phyloP scores from a whole-genome alignment of 2,329 filamentous ascomycete species.

The Xylariales sp. region DNA sequence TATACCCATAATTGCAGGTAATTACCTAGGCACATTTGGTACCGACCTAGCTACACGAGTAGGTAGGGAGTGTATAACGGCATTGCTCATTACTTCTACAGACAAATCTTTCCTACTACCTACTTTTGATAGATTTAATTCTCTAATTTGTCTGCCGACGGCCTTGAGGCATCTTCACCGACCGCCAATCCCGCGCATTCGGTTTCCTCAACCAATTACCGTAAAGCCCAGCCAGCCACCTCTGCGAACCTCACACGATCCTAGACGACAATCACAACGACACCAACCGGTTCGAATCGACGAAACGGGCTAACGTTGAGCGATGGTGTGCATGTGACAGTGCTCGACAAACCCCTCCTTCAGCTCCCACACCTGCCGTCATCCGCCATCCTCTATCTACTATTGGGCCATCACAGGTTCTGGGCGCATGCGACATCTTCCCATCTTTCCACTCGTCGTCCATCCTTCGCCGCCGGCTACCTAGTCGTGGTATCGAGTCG shows the following conservation, averaged over 20 bases:
- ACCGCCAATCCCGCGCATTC: background rate
- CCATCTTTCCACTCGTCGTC: constrained; percentile 27
- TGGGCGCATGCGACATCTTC: constrained; percentile 38
- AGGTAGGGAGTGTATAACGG: too few species aligned
- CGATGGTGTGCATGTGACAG: constrained; percentile 44
- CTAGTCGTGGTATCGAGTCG: constrained; percentile 37
- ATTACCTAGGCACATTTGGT: background rate
- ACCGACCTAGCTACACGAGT: too few species aligned
- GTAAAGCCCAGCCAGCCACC: constrained; percentile 14
- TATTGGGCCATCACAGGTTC: constrained; percentile 45
- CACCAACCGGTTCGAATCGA: constrained; percentile 26
- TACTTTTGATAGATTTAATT: background rate
- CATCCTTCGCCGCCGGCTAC: constrained; percentile 28
- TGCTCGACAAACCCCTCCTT: constrained; percentile 39
- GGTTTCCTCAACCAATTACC: constrained; percentile 11
- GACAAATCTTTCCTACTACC: background rate
- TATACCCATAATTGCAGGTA: background rate
- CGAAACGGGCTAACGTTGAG: constrained; percentile 38
- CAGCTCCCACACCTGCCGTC: constrained; percentile 38
- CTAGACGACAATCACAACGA: constrained; percentile 19
- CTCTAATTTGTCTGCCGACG: background rate
- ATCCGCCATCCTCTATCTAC: constrained; percentile 35
- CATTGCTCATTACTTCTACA: too few species aligned
- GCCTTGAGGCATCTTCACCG: background rate
- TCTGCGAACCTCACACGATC: constrained; percentile 19